Base-by-base conservation (phyloP, 208 protist species). In the Crithidia thermophila region DNA sequence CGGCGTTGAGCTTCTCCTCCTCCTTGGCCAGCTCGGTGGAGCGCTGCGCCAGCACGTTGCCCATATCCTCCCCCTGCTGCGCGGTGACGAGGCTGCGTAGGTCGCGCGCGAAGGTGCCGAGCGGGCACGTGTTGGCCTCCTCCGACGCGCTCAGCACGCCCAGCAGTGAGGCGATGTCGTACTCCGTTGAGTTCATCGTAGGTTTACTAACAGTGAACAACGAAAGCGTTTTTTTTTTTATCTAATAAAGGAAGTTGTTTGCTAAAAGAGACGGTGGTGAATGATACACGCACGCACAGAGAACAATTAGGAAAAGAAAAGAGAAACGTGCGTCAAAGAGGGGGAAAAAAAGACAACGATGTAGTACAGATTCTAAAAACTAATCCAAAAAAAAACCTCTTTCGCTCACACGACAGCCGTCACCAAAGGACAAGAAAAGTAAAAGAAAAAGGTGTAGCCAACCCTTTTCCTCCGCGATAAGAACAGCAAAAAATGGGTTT, bases 1-100 rank as follows among this genome's bases (percentile, higher is more conserved):
- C 52, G 3, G 77, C 73, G 36, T 75, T 77, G 14, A 93, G 80
- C 59, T 79, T 70, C 45, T 95, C 86, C 62, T 93, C 85, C 64
- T 95, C 86, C 49, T 82, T 84, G 7, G 77, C 59, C 9, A 95
- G 66, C 28, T 72, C 67, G 10, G 82, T 47, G 0, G 84, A 93
- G 20, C 71, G 81, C 28, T 91, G 77, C 0, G 86, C 83, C 27
- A 94, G 69, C 31, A 79, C 64, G 68, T 93, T 86, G 30, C 84
- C 77, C 5, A 95, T 68, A 36, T 62, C 58, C 11, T 75, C 60
- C 0, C 40, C 61, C 16, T 57, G 33, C 37, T 58, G 55, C 6
- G 52, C 25, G 27, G 46, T 52, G 1, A 82, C 71, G 7, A 78
- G 47, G 20, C 59, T 47, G 23, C 75, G 72, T 13, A 95, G 55